phyloP scores from a whole-genome alignment of 257 asterid genomes.

The Solanum medicagineum region DNA sequence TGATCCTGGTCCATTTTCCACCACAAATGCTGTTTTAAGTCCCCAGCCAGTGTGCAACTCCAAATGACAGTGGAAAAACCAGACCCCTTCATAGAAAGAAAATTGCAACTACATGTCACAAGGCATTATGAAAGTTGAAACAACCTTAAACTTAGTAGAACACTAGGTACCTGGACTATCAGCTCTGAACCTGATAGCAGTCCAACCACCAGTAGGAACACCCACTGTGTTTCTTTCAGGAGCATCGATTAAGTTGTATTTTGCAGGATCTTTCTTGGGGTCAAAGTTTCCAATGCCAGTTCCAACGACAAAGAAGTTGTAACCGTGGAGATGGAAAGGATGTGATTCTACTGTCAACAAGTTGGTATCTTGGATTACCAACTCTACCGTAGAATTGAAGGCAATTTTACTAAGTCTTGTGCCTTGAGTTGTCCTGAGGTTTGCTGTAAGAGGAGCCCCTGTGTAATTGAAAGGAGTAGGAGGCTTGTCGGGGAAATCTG shows the following conservation, averaged over 20 bases:
- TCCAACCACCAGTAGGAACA: conserved; percentile 81
- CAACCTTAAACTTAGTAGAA: neutral
- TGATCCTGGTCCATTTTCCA: conserved; percentile 39
- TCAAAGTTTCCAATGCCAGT: conserved; percentile 33
- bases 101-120: neutral
- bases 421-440: conserved; percentile 10
- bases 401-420: conserved; percentile 10
- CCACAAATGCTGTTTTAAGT: conserved; percentile 49
- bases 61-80: conserved; percentile 68
- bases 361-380: conserved; percentile 26
- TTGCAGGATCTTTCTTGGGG: conserved; percentile 31
- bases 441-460: conserved; percentile 26
- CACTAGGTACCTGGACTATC: conserved; percentile 62
- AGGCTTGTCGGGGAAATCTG: conserved; percentile 24
- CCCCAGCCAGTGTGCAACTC: conserved; percentile 71
- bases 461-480: conserved; percentile 10
- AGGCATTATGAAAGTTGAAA: neutral
- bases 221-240: conserved; percentile 68
- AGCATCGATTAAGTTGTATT: conserved; percentile 54
- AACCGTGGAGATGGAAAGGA: neutral
- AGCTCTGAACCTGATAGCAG: conserved; percentile 68
- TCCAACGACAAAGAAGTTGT: conserved; percentile 29
- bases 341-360: conserved; percentile 4
- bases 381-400: conserved; percentile 7
- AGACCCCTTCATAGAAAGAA: conserved; percentile 31